These are phyloP conservation scores for Fusarium ambrosium DNA, from an alignment of 2,329 filamentous ascomycete genomes.

Conservation along the genomic window DNA sequence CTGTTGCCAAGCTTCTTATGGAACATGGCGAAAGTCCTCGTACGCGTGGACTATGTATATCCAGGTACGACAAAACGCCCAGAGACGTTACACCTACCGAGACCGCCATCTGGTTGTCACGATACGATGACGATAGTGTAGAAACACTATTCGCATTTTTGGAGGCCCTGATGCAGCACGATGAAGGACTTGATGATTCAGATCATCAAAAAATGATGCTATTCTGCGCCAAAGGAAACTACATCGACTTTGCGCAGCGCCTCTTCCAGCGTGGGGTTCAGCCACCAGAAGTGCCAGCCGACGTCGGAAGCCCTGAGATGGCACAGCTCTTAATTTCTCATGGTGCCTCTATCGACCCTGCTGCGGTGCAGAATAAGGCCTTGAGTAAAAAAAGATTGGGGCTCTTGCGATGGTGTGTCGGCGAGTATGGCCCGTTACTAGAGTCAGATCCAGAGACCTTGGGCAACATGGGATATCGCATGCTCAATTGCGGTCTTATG, in stretches of 20 bases:
- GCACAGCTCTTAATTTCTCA: conserved; percentile 2
- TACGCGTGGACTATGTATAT: neutral
- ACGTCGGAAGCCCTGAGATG: neutral
- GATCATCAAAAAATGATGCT: neutral
- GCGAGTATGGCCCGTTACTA: conserved; percentile 2
- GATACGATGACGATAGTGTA: neutral
- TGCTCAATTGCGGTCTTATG: neutral
- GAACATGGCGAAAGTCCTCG: neutral
- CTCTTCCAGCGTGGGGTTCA: conserved; percentile 4
- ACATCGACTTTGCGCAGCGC: neutral
- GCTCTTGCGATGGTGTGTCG: conserved; percentile 19
- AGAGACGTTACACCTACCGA: neutral
- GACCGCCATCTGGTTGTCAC: neutral
- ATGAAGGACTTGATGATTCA: neutral
- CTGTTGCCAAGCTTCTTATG: neutral
- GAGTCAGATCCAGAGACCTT: neutral
- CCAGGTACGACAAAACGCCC: rapidly evolving
- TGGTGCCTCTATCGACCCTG: neutral
- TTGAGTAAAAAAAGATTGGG: neutral
- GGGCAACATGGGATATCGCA: neutral
- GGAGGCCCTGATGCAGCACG: neutral
- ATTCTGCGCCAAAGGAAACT: neutral
- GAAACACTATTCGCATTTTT: neutral
- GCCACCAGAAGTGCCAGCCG: neutral
- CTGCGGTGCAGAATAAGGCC: neutral